These are phyloP conservation scores for Saccharomycopsis fibuligera DNA, from an alignment of 805 yeast genomes.

Conservation along the genomic window DNA sequence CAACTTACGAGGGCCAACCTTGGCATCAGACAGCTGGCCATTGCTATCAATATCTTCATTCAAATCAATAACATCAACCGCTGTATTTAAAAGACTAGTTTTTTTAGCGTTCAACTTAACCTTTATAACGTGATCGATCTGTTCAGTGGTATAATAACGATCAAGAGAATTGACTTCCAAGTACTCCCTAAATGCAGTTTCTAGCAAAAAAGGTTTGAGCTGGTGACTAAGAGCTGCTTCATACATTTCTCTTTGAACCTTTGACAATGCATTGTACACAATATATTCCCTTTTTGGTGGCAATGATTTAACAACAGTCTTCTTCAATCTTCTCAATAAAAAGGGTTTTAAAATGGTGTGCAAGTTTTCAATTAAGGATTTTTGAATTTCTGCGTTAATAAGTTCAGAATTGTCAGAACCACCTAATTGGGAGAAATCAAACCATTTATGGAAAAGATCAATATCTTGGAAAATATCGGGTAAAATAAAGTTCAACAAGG, in stretches of 20 bases:
- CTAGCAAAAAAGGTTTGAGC: slow-evolving; percentile 39
- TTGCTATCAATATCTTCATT: too few relatives aligned
- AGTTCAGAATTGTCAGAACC: slow-evolving; percentile 22
- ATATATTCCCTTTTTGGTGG: slow-evolving; percentile 91
- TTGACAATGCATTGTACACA: slow-evolving; percentile 62
- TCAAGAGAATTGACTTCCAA: slow-evolving; percentile 27
- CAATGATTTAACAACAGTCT: slow-evolving; percentile 53
- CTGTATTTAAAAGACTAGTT: slow-evolving; percentile 4
- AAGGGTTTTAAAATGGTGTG: slow-evolving; percentile 90
- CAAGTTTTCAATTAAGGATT: slow-evolving; percentile 61
- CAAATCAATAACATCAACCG: slow-evolving; percentile 7
- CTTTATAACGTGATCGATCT: too few relatives aligned
- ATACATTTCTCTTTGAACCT: slow-evolving; percentile 60
- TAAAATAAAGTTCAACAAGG: slow-evolving; percentile 78
- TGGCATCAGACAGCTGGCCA: too few relatives aligned
- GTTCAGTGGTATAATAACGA: background rate
- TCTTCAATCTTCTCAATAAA: slow-evolving; percentile 72
- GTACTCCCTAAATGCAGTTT: slow-evolving; percentile 46
- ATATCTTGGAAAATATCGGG: slow-evolving; percentile 93
- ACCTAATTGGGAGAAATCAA: slow-evolving; percentile 49
- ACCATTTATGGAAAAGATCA: slow-evolving; percentile 89
- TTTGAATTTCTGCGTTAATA: slow-evolving; percentile 45
- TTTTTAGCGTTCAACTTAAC: slow-evolving; percentile 22
- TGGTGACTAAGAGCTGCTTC: slow-evolving; percentile 39
- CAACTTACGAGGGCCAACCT: background rate